Evolutionary conservation across 306 rosid species (phyloP).

Genomic region (Malus sylvestris): DNA sequence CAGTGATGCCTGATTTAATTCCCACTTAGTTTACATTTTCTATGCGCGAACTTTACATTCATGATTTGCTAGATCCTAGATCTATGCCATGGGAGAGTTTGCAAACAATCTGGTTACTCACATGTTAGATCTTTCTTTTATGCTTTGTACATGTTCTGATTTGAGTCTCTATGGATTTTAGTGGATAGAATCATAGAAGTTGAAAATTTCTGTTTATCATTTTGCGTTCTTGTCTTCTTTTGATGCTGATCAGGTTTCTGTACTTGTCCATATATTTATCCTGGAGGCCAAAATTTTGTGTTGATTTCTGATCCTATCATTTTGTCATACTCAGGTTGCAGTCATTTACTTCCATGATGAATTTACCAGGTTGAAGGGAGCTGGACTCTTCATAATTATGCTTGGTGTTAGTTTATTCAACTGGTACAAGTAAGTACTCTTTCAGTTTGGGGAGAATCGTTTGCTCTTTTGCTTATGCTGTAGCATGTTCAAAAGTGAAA

Average conservation of each 20-base stretch:
- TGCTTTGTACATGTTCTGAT: neutral
- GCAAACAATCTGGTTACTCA: neutral
- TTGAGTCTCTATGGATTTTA: neutral
- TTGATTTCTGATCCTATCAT: slow-evolving; percentile 13
- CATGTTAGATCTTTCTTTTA: neutral
- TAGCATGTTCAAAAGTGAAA: neutral
- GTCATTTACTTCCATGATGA: slow-evolving; percentile 84
- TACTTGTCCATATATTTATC: neutral
- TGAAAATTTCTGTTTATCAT: neutral
- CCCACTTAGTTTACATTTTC: neutral
- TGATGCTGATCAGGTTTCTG: slow-evolving; percentile 2
- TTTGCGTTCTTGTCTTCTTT: neutral
- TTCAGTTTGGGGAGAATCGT: neutral
- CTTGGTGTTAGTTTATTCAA: slow-evolving; percentile 91
- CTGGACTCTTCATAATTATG: slow-evolving; percentile 71
- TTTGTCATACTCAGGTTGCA: slow-evolving; percentile 60
- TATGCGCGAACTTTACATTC: neutral
- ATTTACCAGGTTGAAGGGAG: slow-evolving; percentile 85
- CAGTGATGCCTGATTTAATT: neutral
- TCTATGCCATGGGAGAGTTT: neutral
- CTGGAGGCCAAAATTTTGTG: neutral
- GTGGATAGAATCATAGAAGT: neutral
- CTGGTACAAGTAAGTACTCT: slow-evolving; percentile 87
- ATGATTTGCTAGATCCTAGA: neutral
- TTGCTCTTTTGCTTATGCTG: neutral